These are phyloP conservation scores for Sanguinoderma infundibulare DNA, from an alignment of 1,284 basidiomycete species.

Conservation along the genomic window DNA sequence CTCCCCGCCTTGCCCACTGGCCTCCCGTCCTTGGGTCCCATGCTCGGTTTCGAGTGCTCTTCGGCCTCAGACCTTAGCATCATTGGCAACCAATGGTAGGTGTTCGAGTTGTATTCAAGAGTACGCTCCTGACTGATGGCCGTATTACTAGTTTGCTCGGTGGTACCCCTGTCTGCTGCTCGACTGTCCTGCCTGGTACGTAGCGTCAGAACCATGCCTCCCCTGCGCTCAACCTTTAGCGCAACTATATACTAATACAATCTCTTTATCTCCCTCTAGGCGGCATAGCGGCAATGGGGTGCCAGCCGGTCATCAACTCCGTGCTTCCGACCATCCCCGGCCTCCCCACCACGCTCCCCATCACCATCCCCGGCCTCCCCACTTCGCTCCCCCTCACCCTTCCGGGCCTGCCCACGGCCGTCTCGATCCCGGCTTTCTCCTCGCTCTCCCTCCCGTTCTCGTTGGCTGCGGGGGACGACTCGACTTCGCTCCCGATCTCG, in stretches of 20 bases:
- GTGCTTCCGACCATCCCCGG: conserved; percentile 2
- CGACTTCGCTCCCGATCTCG: neutral
- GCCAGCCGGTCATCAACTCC: conserved; percentile 6
- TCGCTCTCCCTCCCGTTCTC: neutral
- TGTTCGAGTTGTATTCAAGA: neutral
- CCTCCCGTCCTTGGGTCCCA: conserved; percentile 19
- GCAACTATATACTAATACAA: neutral
- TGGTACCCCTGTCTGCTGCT: conserved; percentile 21
- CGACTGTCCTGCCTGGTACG: conserved; percentile 10
- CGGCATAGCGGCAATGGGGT: conserved; percentile 8
- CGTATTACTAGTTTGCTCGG: conserved; percentile 7
- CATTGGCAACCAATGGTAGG: conserved; percentile 21
- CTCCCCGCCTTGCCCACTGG: conserved; percentile 1
- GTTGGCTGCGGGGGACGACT: neutral
- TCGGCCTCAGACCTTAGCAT: conserved; percentile 7
- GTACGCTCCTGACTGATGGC: neutral
- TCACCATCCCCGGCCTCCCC: neutral
- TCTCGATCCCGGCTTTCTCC: conserved; percentile 3
- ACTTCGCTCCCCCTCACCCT: neutral
- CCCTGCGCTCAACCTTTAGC: neutral
- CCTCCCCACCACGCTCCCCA: conserved; percentile 1
- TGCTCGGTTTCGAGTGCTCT: conserved; percentile 14
- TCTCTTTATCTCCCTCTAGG: neutral
- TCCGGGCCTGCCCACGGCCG: neutral
- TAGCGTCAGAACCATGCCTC: neutral